Evolutionary conservation across 2,329 filamentous ascomycete genomes (phyloP).

Genomic region (Thielaviopsis ethacetica): DNA sequence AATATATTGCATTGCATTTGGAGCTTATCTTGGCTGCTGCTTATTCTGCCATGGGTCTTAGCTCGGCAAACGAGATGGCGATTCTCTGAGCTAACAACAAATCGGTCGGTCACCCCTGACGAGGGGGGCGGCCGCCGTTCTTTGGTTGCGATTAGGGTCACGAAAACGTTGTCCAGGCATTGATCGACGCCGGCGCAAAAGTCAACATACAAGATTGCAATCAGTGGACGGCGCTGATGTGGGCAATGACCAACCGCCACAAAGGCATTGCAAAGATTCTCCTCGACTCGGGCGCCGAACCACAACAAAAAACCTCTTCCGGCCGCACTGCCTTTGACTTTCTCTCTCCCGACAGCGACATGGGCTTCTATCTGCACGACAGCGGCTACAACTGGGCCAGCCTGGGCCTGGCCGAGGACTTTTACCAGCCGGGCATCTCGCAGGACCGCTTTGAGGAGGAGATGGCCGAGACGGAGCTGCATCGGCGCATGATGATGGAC

Average conservation of each 20-base stretch:
- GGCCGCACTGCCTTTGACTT: constrained; percentile 94
- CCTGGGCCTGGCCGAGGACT: constrained; percentile 77
- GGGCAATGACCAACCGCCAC: constrained; percentile 98
- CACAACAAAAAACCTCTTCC: constrained; percentile 85
- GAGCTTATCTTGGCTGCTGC: neutral
- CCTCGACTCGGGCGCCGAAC: constrained; percentile 85
- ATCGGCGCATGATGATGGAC: constrained; percentile 97
- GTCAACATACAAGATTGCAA: constrained; percentile 92
- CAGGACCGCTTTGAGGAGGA: constrained; percentile 95
- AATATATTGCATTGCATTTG: neutral
- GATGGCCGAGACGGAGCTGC: constrained; percentile 90
- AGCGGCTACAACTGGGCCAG: constrained; percentile 56
- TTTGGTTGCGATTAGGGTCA: constrained; percentile 45
- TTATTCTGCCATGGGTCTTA: neutral
- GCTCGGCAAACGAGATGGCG: constrained; percentile 1
- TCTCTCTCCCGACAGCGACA: constrained; percentile 85
- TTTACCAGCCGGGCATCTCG: constrained; percentile 81
- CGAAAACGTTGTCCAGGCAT: constrained; percentile 66
- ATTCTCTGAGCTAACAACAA: constrained; percentile 7
- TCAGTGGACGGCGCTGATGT: constrained; percentile 96
- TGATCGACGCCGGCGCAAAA: constrained; percentile 72
- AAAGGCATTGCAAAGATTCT: constrained; percentile 89
- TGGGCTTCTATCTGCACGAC: constrained; percentile 87
- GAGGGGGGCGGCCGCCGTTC: constrained; percentile 1
- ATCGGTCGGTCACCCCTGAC: constrained; percentile 8